Percentiles rank a stretch among this genome's conserved stretches.
Evolutionary conservation across 768 basidiomycete species (phyloP).

Genomic region (Naematelia encephala): DNA sequence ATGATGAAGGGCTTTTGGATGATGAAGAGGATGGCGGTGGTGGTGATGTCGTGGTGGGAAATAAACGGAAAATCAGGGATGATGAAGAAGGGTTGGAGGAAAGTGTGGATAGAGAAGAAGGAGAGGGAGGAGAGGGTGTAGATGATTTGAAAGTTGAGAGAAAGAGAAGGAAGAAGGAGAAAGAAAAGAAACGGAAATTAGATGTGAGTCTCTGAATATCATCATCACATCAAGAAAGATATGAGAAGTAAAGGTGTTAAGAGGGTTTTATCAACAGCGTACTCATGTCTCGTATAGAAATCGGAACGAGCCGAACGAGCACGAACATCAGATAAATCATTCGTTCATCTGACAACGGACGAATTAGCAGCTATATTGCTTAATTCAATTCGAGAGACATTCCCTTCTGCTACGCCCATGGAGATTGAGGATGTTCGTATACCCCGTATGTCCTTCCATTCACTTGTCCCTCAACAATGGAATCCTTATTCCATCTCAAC

Average conservation of each 20-base stretch:
- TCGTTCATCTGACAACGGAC: slow-evolving; percentile 20
- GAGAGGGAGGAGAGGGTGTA: slow-evolving; percentile 9
- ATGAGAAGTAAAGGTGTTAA: background rate
- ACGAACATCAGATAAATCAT: no score
- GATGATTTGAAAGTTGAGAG: slow-evolving; percentile 31
- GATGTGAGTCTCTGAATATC: slow-evolving; percentile 29
- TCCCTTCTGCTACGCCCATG: slow-evolving; percentile 65
- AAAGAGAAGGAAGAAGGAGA: slow-evolving; percentile 46
- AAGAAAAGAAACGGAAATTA: slow-evolving; percentile 45
- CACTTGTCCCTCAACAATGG: background rate
- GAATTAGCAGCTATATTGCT: slow-evolving; percentile 27
- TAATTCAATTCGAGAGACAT: slow-evolving; percentile 56
- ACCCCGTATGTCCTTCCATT: slow-evolving; percentile 59
- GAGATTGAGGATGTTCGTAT: slow-evolving; percentile 77
- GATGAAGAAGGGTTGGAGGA: slow-evolving; percentile 5
- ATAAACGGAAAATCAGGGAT: background rate
- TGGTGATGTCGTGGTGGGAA: background rate
- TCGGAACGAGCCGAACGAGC: background rate
- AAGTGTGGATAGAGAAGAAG: background rate
- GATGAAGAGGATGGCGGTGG: background rate
- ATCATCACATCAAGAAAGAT: background rate
- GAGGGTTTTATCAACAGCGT: background rate
- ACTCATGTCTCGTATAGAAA: background rate
- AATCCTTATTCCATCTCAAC: slow-evolving; percentile 1
- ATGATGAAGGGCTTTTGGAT: slow-evolving; percentile 4